A percentile compares a stretch with the other conserved stretches of the same genome.
Evolutionary conservation across 73 alveolate genomes (phyloP).

Genomic region (Blepharisma japonicum): DNA sequence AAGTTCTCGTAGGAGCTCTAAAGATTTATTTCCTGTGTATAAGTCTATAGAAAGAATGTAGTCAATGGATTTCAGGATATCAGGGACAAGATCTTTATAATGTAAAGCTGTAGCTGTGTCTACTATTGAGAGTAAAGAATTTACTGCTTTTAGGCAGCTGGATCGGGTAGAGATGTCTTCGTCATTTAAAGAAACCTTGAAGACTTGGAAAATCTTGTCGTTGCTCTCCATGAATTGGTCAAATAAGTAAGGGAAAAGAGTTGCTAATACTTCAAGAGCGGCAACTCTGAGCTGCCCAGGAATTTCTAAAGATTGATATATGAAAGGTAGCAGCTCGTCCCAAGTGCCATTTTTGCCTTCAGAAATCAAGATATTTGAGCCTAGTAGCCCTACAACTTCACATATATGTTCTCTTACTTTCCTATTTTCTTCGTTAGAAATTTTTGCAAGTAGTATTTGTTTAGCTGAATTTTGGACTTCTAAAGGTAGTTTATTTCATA

Average conservation of each 20-base stretch:
- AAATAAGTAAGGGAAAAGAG: constrained; percentile 5
- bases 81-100: constrained; percentile 18
- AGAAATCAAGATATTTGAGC: constrained; percentile 10
- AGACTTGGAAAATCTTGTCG: not conserved
- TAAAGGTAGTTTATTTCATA: no score
- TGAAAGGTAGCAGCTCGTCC: constrained; percentile 16
- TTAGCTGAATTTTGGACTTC: no score
- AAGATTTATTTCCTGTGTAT: constrained; percentile 29
- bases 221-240: not conserved
- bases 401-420: not conserved
- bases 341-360: not conserved
- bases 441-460: no score
- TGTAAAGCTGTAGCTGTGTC: not conserved
- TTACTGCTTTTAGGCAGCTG: not conserved
- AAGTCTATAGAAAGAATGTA: not conserved
- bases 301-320: not conserved
- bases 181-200: not conserved
- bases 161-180: not conserved
- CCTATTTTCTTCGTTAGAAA: not conserved
- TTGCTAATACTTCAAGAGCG: not conserved
- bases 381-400: constrained; percentile 13
- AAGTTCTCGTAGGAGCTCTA: constrained; percentile 54
- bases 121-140: not conserved
- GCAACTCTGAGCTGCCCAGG: not conserved
- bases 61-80: constrained; percentile 10